Evolutionary conservation across 2,329 filamentous ascomycete species (phyloP), one percentile per base, ranked within the genome.

Genomic region (Cyphellophora attinorum): DNA sequence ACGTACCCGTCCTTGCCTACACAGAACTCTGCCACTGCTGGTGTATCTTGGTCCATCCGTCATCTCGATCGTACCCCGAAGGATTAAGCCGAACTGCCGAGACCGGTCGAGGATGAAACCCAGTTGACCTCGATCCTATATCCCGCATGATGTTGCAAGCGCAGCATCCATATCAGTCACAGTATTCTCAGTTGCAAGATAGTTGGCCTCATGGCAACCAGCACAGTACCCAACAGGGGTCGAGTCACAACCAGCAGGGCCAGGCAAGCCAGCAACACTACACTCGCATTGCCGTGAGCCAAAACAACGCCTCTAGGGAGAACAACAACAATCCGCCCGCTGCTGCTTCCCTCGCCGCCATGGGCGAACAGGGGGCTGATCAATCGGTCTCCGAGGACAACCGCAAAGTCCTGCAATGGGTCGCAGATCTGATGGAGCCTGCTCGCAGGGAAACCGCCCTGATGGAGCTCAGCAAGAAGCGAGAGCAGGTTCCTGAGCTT

Each of bases 401-500:
- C 60, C 75, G 85, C 49, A 77, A 88, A 46, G 91, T 93, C n/a
- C 76, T 95, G 60, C 79, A 79, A 44, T 95, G 85, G 70, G 91
- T 95, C 45, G 85, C 88, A 35, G 88, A 95, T 57, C 71, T 95
- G 38, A 72, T 96, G 55, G 89, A 86, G 57, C 83, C 88, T 46
- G 78, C 73, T 50, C 88, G 86, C 17, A 76, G 91, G 44, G 91
- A 96, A 65, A 80, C 85, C 4, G 91, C 91, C 32, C 70, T 98
- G 35, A 72, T 98, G 53, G 91, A 98, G 61, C 72, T 98, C 33
- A 96, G 89, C 65, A 98, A 98, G 70, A 98, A 98, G 73, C 72
- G 91, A 38, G 91, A 98, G 62, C 91, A 96, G 61, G 91, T 98
- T 11, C 89, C 91, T 1, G 91, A 98, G 65, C 69, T 98, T 40